Base-by-base conservation (phyloP, 495 filamentous ascomycete genomes). In the Filosporella fistucella region DNA sequence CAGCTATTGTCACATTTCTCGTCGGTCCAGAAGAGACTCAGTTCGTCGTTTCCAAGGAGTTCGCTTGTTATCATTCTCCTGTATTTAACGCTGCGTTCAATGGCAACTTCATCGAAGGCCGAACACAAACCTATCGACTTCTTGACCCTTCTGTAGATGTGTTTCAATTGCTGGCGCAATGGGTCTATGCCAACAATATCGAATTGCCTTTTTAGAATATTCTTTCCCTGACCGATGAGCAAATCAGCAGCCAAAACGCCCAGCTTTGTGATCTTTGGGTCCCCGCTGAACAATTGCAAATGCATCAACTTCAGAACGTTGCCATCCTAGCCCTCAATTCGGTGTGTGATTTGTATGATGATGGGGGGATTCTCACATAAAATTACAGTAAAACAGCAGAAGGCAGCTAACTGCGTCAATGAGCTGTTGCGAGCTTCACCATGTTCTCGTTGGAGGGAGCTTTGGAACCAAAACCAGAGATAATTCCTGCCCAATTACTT, bases 141-240 rank as follows among this genome's bases (percentile, higher is more conserved):
- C n/a, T 26, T 7, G 41, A 43, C 17, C 1, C 23, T 3, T 17
- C 18, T 10, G 41, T 8, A 29, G 41, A 30, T 29, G 13, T 17
- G 14, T 1, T 43, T 13, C 23, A 43, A 8, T 29, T 29, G 5
- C 22, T 51, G 4, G 22, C 45, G 13, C 12, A 44, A 13, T 49
- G 47, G 47, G 7, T 42, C n/a, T 49, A 49, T 18, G 23, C 38
- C 17, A 39, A 44, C 20, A n/a, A 51, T 8, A 18, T 51, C 13
- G 40, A 51, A 17, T 24, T 42, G n/a, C 17, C 16, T 20, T 12
- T 4, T n/a, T n/a, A 26, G 11, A 2, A 5, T 16, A 21, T 16
- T 1, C 5, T 20, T 16, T 22, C 25, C 4, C 20, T 7, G 42
- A 45, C n/a, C 4, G 18, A 5, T 20, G 39, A 35, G 18, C 2